Conservation (phyloP, 148 eudicot species). For the Chenopodium album region DNA sequence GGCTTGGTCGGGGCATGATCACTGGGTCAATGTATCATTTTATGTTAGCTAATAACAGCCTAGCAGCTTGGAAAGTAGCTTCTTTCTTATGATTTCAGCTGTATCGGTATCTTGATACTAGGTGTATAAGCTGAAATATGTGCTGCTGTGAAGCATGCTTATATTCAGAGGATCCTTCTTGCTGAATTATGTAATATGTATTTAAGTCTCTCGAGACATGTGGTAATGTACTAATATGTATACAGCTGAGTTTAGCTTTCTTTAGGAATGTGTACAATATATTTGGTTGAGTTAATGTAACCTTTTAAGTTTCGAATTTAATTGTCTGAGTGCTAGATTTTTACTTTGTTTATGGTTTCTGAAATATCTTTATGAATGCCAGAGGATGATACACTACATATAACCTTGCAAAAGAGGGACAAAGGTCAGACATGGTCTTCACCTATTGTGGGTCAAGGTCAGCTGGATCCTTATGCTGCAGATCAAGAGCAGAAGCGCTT, state of each 20-base stretch:
- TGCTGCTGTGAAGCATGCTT: background rate
- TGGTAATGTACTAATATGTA: background rate
- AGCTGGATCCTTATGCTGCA: conserved; percentile 75
- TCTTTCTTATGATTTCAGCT: background rate
- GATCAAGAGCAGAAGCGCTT: conserved; percentile 91
- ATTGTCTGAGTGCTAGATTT: background rate
- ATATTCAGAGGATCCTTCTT: background rate
- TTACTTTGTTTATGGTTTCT: conserved; percentile 5
- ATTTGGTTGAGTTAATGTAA: background rate
- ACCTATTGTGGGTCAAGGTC: conserved; percentile 82
- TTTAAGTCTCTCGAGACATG: background rate
- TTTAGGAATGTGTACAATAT: background rate
- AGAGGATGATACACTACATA: conserved; percentile 91
- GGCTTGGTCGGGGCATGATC: background rate
- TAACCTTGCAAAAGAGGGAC: conserved; percentile 94
- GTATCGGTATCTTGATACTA: background rate
- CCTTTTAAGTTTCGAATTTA: background rate
- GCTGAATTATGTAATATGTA: background rate
- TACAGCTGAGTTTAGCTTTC: background rate
- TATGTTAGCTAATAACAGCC: background rate
- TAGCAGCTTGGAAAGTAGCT: background rate
- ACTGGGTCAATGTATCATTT: background rate
- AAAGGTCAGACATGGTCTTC: conserved; percentile 93
- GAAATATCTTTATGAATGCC: conserved; percentile 18
- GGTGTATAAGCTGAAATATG: background rate